Evolutionary conservation across 306 rosid genomes (phyloP).

Genomic region (Cicer yamashitae): DNA sequence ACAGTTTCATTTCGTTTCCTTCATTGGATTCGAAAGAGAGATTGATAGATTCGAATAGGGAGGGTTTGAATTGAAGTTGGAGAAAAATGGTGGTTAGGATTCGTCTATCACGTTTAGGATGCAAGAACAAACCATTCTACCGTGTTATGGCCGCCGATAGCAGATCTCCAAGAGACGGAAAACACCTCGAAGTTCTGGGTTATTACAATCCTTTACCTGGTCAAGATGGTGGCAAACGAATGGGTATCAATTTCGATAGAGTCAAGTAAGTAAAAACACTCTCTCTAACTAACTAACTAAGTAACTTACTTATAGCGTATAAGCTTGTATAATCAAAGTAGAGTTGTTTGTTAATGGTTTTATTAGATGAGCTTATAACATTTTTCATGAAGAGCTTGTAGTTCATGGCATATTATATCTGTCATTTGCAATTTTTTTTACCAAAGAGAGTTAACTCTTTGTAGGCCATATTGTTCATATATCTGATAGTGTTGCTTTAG

Average conservation of each 20-base stretch:
- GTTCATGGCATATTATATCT: too few species aligned
- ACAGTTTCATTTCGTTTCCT: not conserved
- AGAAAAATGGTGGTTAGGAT: slow-evolving; percentile 74
- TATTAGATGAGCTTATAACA: too few species aligned
- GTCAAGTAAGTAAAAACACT: slow-evolving; percentile 69
- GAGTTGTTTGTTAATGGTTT: too few species aligned
- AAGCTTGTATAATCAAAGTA: too few species aligned
- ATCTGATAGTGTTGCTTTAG: slow-evolving; percentile 43
- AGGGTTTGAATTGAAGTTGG: not conserved
- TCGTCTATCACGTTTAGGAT: slow-evolving; percentile 83
- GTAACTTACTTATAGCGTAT: too few species aligned
- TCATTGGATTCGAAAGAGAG: not conserved
- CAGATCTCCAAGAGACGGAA: slow-evolving; percentile 91
- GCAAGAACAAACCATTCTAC: slow-evolving; percentile 87
- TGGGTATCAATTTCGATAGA: slow-evolving; percentile 90
- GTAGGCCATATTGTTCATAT: too few species aligned
- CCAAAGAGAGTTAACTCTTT: too few species aligned
- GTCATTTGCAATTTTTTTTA: too few species aligned
- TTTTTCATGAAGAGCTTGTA: too few species aligned
- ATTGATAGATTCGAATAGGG: not conserved
- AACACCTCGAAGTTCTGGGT: slow-evolving; percentile 88
- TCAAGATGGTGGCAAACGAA: slow-evolving; percentile 87
- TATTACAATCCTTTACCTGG: slow-evolving; percentile 92
- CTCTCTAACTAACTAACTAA: not conserved
- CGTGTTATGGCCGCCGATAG: slow-evolving; percentile 94